Percentiles rank a stretch among this genome's conserved stretches.
Conservation (phyloP, 441 rosid genomes). For the Euphorbia schlechtendalii region DNA sequence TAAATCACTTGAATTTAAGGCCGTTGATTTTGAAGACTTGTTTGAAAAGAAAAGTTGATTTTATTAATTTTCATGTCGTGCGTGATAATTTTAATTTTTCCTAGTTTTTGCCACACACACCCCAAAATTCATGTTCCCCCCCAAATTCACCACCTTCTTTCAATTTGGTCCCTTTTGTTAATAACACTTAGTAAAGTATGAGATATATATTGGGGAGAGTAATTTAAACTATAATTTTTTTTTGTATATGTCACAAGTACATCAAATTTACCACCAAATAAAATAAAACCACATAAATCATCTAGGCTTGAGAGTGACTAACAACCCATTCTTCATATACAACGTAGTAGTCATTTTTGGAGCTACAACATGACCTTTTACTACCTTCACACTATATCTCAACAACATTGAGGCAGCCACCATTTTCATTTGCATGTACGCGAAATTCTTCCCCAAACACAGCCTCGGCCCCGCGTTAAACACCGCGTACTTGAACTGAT, state of each 20-base stretch:
- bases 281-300: background rate
- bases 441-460: constrained; percentile 65
- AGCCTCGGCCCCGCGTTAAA: constrained; percentile 67
- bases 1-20: background rate
- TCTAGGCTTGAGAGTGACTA: constrained; percentile 44
- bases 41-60: background rate
- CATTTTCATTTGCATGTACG: constrained; percentile 80
- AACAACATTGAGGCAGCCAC: constrained; percentile 59
- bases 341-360: constrained; percentile 68
- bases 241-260: too few relatives aligned
- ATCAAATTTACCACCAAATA: too few relatives aligned
- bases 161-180: too few relatives aligned
- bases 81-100: background rate
- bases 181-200: too few relatives aligned
- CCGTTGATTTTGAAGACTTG: background rate
- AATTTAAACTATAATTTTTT: too few relatives aligned
- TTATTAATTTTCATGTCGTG: background rate
- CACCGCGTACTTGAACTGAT: constrained; percentile 64
- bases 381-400: constrained; percentile 50
- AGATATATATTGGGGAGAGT: too few relatives aligned
- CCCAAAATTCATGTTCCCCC: background rate
- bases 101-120: too few relatives aligned
- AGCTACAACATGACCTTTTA: constrained; percentile 31
- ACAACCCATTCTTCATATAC: constrained; percentile 66
- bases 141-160: background rate